Percentiles rank a stretch among this genome's conserved stretches.
phyloP scores from a whole-genome alignment of 2,329 filamentous ascomycete species.

The Sporothrix brunneoviolacea region DNA sequence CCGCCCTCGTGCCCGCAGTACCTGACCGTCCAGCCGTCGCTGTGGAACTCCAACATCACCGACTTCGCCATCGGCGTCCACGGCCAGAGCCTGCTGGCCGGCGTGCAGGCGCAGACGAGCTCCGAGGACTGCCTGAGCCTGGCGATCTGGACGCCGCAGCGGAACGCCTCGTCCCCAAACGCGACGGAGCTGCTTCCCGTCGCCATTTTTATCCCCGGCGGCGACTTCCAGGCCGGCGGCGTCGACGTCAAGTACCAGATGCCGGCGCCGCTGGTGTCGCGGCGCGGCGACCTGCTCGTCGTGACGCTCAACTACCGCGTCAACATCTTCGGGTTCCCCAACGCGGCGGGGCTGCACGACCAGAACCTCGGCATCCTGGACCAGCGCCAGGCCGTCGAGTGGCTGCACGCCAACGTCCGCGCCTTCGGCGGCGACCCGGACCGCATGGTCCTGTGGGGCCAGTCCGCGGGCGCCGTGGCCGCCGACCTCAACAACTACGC shows the following conservation, averaged over 20 bases:
- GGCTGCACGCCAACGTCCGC: slow-evolving; percentile 41
- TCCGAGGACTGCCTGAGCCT: slow-evolving; percentile 19
- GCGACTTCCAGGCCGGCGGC: slow-evolving; percentile 26
- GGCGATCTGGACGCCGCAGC: slow-evolving; percentile 13
- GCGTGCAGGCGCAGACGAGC: slow-evolving; percentile 21
- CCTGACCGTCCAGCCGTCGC: slow-evolving; percentile 20
- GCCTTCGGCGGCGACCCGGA: slow-evolving; percentile 40
- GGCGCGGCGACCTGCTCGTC: slow-evolving; percentile 6
- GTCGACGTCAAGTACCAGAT: slow-evolving; percentile 16
- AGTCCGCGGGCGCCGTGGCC: slow-evolving; percentile 37
- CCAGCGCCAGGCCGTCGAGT: slow-evolving; percentile 43
- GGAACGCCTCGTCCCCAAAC: not conserved
- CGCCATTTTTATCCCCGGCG: slow-evolving; percentile 13
- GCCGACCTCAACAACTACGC: slow-evolving; percentile 38
- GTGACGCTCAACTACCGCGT: slow-evolving; percentile 33
- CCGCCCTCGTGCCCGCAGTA: slow-evolving; percentile 23
- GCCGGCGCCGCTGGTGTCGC: slow-evolving; percentile 16
- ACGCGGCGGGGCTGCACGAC: slow-evolving; percentile 23
- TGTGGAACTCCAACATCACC: slow-evolving; percentile 25
- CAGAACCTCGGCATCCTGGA: slow-evolving; percentile 44
- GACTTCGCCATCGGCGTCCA: slow-evolving; percentile 26
- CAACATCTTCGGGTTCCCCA: slow-evolving; percentile 30
- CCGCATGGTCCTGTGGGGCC: slow-evolving; percentile 39
- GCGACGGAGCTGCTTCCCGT: slow-evolving; percentile 12
- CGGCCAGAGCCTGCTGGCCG: slow-evolving; percentile 24